These are phyloP conservation scores for Aspergillus pseudoglaucus DNA, from an alignment of 2,329 filamentous ascomycete genomes.

Conservation along the genomic window DNA sequence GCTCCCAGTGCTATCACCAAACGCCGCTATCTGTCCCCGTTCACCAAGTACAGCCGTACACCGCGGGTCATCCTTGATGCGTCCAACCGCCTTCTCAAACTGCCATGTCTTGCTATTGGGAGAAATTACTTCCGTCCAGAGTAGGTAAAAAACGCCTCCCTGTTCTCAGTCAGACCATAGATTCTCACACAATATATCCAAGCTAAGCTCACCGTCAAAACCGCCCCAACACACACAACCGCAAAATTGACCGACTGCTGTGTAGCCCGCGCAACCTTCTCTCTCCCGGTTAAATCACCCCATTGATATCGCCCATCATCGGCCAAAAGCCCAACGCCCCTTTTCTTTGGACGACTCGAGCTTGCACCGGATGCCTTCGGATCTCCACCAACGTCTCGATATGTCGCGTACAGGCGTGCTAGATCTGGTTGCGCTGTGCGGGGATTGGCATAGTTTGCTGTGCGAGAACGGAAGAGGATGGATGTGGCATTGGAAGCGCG, in stretches of 20 bases:
- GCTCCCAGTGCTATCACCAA: slow-evolving; percentile 72
- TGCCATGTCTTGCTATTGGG: slow-evolving; percentile 77
- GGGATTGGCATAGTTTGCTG: slow-evolving; percentile 23
- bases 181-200: neutral
- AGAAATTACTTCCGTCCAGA: slow-evolving; percentile 78
- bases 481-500: slow-evolving; percentile 9
- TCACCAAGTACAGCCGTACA: slow-evolving; percentile 72
- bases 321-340: slow-evolving; percentile 74
- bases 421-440: slow-evolving; percentile 12
- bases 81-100: slow-evolving; percentile 80
- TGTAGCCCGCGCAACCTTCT: slow-evolving; percentile 78
- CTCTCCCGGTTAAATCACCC: slow-evolving; percentile 64
- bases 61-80: slow-evolving; percentile 64
- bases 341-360: slow-evolving; percentile 32
- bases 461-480: slow-evolving; percentile 19
- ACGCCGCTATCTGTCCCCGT: slow-evolving; percentile 66
- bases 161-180: slow-evolving; percentile 26
- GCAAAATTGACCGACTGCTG: slow-evolving; percentile 88
- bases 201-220: slow-evolving; percentile 60
- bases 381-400: slow-evolving; percentile 40
- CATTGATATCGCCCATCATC: slow-evolving; percentile 79
- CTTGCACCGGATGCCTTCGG: slow-evolving; percentile 28
- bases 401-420: slow-evolving; percentile 53
- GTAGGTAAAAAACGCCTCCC: slow-evolving; percentile 69
- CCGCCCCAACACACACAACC: slow-evolving; percentile 66